Conservation (phyloP, 495 filamentous ascomycete genomes). For the Tuber brumale region DNA sequence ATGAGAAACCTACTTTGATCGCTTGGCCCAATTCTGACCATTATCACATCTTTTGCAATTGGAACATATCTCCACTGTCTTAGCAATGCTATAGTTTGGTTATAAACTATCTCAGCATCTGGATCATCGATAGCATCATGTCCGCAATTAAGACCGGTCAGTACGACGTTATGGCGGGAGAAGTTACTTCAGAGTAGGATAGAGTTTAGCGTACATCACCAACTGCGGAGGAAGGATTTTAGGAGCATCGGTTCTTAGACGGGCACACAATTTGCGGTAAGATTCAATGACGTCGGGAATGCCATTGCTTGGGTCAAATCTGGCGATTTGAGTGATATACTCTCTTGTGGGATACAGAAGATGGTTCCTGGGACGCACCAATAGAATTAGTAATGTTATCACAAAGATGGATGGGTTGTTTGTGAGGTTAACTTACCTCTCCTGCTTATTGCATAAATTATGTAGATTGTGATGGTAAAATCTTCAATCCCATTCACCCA, state of each 20-base stretch:
- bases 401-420: neutral
- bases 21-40: slow-evolving; percentile 69
- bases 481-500: slow-evolving; percentile 65
- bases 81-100: slow-evolving; percentile 60
- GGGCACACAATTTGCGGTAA: slow-evolving; percentile 67
- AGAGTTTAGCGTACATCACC: slow-evolving; percentile 48
- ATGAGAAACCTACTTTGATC: slow-evolving; percentile 51
- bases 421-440: slow-evolving; percentile 46
- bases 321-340: slow-evolving; percentile 76
- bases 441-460: slow-evolving; percentile 53
- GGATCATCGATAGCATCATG: slow-evolving; percentile 84
- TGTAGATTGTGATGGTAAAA: slow-evolving; percentile 76
- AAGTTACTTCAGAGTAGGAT: neutral
- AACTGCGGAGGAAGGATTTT: slow-evolving; percentile 60
- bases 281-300: slow-evolving; percentile 72
- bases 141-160: slow-evolving; percentile 48
- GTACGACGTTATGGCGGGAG: neutral
- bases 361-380: slow-evolving; percentile 48
- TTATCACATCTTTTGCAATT: slow-evolving; percentile 56
- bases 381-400: slow-evolving; percentile 12
- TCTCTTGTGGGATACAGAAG: slow-evolving; percentile 64
- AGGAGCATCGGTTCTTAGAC: slow-evolving; percentile 44
- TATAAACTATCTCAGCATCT: slow-evolving; percentile 68
- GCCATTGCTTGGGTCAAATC: slow-evolving; percentile 83
- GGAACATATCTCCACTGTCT: slow-evolving; percentile 51